Base-by-base conservation (phyloP, 495 filamentous ascomycete genomes). In the Paragyromitra xinjiangensis region DNA sequence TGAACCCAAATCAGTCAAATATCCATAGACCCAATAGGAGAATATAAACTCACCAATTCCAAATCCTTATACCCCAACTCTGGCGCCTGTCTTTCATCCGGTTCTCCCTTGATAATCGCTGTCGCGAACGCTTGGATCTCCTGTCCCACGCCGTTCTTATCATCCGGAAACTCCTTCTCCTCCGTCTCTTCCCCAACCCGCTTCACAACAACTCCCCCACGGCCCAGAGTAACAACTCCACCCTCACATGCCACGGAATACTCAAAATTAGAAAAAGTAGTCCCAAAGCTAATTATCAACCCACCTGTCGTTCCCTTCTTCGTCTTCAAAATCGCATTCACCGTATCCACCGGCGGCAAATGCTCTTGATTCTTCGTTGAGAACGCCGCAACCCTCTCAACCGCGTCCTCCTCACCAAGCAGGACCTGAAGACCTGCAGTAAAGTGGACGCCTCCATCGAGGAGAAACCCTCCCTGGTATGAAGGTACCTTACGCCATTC, bases 361-460 rank as follows among this genome's bases (percentile, higher is more conserved):
- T 94, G 87, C 34, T 84, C 77, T 76, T 90, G 87, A 51, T 89
- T 83, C 68, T 88, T 86, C 48, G 85, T 79, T 3, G 90, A 89
- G 73, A 91, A 89, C 1, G 90, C 91, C 3, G 88, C 86, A 12
- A 92, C 77, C 48, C 83, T 84, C 1, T 63, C 64, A 1, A 87
- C 78, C 51, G 76, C 83, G 19, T 86, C 83, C n/a, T 87, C 86
- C 16, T 83, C 76, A 4, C 88, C 89, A 1, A 94, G 83, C 58
- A 94, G 82, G 55, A 89, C 80, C 58, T 91, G 84, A 8, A 91
- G 83, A 0, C 84, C 91, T 19, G 92, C 93, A 40, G 90, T 84
- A 69, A 88, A 89, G 81, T 94, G 93, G 6, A 95, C 89, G 2
- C 93, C 92, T 3, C 90, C 92, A 75, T 94, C 93, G 0, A 95